Evolutionary conservation across 495 filamentous ascomycete species (phyloP).

Genomic region (Penicillium psychrofluorescens): DNA sequence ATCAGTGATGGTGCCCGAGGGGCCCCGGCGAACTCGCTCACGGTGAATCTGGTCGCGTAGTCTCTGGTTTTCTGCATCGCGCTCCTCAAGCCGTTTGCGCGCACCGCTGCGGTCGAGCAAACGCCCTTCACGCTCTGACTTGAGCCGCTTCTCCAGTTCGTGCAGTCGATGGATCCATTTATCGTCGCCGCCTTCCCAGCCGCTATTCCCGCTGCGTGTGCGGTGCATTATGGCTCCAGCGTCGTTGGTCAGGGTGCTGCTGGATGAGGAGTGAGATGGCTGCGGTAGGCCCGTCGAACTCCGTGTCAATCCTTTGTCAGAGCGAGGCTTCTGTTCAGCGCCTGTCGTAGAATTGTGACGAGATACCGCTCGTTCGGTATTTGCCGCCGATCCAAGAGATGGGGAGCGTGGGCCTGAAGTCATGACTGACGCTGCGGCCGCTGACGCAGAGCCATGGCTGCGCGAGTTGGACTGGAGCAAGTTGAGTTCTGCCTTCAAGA

Average conservation of each 20-base stretch:
- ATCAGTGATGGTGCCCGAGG: conserved; percentile 11
- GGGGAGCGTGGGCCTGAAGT: conserved; percentile 21
- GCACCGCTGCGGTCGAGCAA: conserved; percentile 77
- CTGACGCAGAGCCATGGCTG: conserved; percentile 19
- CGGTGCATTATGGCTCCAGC: conserved; percentile 26
- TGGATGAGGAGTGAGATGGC: conserved; percentile 24
- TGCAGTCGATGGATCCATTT: conserved; percentile 79
- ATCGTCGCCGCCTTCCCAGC: conserved; percentile 42
- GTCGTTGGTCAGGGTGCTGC: conserved; percentile 24
- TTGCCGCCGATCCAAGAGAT: conserved; percentile 11
- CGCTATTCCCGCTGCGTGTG: conserved; percentile 18
- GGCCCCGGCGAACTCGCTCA: conserved; percentile 43
- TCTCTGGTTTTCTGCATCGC: conserved; percentile 67
- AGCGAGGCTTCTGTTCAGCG: conserved; percentile 13
- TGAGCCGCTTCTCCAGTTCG: conserved; percentile 82
- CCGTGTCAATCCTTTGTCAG: conserved; percentile 21
- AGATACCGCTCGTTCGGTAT: conserved; percentile 34
- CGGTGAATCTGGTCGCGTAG: conserved; percentile 63
- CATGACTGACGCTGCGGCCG: conserved; percentile 17
- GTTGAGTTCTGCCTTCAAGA: conserved; percentile 77
- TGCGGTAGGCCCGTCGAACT: conserved; percentile 31
- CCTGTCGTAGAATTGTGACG: conserved; percentile 40
- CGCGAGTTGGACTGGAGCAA: conserved; percentile 52
- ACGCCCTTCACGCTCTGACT: conserved; percentile 83
- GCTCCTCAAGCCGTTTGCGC: conserved; percentile 76